Evolutionary conservation across 1,284 basidiomycete genomes (phyloP), one percentile per base, ranked within the genome.

Genomic region (Entoloma clypeatum): DNA sequence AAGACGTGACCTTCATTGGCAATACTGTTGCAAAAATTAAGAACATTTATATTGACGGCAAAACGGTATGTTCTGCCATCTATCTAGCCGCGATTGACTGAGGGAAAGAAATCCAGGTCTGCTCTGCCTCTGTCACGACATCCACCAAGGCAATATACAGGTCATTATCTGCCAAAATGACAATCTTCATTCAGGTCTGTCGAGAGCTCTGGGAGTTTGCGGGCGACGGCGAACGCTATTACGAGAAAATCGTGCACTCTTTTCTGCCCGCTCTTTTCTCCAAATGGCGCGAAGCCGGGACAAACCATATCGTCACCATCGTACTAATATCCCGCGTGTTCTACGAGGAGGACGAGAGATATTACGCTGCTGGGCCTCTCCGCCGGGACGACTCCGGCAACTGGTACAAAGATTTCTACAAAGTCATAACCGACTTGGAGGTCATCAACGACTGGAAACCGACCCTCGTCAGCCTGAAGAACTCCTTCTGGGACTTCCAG

Each of bases 121-220:
- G 85, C 7, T 86, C 90, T 21, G 93, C 84, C 1, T 85, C 83
- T 46, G 75, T 98, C 39, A 89, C 88, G 1, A 64, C 86, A 16
- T 73, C 80, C 16, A 97, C 95, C 9, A 96, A 94, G 64, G 70
- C 87, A 13, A 83, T 98, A 36, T 97, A 88, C 56, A 78, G 95
- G 25, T 92, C 91, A 11, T 77, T 92, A 38, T 96, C 92, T 4
- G 92, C 95, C 26, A 93, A 90, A 61, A 80, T 87, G 28, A 89
- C 81, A 2, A 85, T 99, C 39, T 96, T 97, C 62, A 90, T 99
- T 39, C 94, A 98, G 70, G 85, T 99, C 10, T 94, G 92, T 56
- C 78, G 83, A 39, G 96, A 99, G 61, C 81, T 97, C 47, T 99
- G 92, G 92, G 89, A 96, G 52, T 99, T 99, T 60, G 83, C 94